These are phyloP conservation scores for Malus hybrid DNA, from an alignment of 331 rosid genomes.

Conservation along the genomic window DNA sequence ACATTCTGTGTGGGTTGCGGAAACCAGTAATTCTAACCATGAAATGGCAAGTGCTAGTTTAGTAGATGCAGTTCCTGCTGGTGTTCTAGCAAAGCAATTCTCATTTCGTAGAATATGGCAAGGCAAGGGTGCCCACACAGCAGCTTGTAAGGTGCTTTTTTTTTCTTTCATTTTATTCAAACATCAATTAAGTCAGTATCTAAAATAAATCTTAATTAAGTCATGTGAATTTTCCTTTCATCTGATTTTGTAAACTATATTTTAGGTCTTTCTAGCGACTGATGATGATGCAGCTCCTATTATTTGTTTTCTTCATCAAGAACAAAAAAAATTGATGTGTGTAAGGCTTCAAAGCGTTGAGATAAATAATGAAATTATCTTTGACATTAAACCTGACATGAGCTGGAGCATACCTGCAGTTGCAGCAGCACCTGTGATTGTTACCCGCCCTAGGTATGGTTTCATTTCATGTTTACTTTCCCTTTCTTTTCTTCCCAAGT, in stretches of 20 bases:
- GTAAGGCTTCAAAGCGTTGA: constrained; percentile 81
- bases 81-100: constrained; percentile 50
- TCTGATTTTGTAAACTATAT: constrained; percentile 26
- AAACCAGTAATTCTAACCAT: constrained; percentile 49
- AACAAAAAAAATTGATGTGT: constrained; percentile 72
- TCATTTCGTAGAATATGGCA: constrained; percentile 92
- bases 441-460: constrained; percentile 76
- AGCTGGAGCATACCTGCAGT: constrained; percentile 93
- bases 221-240: neutral
- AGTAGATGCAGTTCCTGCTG: constrained; percentile 52
- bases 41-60: constrained; percentile 36
- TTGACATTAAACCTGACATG: constrained; percentile 85
- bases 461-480: neutral
- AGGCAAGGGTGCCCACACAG: constrained; percentile 84
- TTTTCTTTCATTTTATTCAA: neutral
- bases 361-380: constrained; percentile 74
- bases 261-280: constrained; percentile 76
- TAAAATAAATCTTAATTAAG: neutral
- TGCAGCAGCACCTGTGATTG: constrained; percentile 81
- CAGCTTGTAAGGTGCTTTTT: constrained; percentile 76
- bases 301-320: constrained; percentile 90
- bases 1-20: constrained; percentile 92
- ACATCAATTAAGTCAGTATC: neutral
- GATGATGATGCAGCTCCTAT: constrained; percentile 78
- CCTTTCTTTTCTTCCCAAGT: neutral